These are phyloP conservation scores for Papiliotrema flavescens DNA, from an alignment of 1,284 basidiomycete genomes.

Conservation along the genomic window DNA sequence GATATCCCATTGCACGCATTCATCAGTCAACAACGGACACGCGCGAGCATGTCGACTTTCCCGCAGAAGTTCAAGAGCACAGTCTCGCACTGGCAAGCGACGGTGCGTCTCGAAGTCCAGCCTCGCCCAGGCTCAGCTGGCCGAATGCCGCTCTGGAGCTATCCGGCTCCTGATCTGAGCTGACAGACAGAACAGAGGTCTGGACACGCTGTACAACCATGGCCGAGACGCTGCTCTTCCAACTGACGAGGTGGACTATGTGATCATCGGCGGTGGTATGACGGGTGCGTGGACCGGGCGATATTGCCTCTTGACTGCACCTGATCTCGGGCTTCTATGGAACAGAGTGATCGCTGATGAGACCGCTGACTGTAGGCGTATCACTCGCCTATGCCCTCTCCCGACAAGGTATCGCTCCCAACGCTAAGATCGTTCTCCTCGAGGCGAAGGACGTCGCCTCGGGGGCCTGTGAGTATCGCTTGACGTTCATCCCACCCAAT, in stretches of 20 bases:
- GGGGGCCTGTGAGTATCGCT: slow-evolving; percentile 32
- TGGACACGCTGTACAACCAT: slow-evolving; percentile 17
- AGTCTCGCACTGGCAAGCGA: slow-evolving; percentile 36
- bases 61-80: slow-evolving; percentile 30
- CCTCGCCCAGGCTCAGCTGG: too few relatives aligned
- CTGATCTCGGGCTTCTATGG: background rate
- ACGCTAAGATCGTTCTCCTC: slow-evolving; percentile 25
- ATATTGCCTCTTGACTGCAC: background rate
- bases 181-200: slow-evolving; percentile 21
- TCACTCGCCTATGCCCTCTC: slow-evolving; percentile 34
- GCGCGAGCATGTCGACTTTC: slow-evolving; percentile 32
- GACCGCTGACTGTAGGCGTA: slow-evolving; percentile 10
- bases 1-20: too few relatives aligned
- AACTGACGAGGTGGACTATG: slow-evolving; percentile 11
- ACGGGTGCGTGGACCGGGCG: slow-evolving; percentile 5
- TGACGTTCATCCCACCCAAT: too few relatives aligned
- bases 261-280: slow-evolving; percentile 32
- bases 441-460: slow-evolving; percentile 41
- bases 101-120: slow-evolving; percentile 3
- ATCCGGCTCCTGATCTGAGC: background rate
- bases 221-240: slow-evolving; percentile 8
- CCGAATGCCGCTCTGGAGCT: too few relatives aligned
- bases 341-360: background rate
- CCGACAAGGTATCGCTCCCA: slow-evolving; percentile 15
- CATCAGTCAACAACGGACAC: too few relatives aligned